phyloP scores from a whole-genome alignment of 805 yeast species.

The Yarrowia alimentaria region DNA sequence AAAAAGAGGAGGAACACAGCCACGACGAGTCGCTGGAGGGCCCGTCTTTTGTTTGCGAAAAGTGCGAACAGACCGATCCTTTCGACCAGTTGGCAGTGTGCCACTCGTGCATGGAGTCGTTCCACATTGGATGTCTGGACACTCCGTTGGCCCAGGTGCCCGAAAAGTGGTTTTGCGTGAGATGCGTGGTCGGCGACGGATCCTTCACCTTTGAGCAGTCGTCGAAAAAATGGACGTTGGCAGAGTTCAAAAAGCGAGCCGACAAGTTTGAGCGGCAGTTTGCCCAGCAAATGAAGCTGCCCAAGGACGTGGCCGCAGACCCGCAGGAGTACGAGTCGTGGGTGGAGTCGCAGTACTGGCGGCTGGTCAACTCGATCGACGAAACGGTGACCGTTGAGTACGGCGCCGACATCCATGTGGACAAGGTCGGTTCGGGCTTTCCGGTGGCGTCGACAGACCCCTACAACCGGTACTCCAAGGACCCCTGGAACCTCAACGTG shows the following conservation, averaged over 20 bases:
- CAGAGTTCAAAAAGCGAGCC: constrained; percentile 60
- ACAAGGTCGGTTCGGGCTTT: constrained; percentile 43
- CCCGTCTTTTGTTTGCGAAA: constrained; percentile 32
- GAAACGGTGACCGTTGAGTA: constrained; percentile 42
- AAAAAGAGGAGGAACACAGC: too few species aligned
- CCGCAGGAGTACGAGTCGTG: constrained; percentile 30
- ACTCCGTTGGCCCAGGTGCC: constrained; percentile 54
- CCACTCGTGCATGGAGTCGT: constrained; percentile 69
- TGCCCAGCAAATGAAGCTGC: constrained; percentile 26
- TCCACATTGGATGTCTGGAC: constrained; percentile 64
- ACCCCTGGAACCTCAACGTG: constrained; percentile 43
- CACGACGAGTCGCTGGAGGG: constrained; percentile 2
- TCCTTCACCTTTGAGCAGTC: constrained; percentile 81
- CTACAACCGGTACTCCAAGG: constrained; percentile 37
- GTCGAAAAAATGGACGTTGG: constrained; percentile 53
- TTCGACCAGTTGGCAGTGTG: constrained; percentile 43
- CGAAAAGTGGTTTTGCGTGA: constrained; percentile 72
- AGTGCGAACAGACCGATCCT: constrained; percentile 32
- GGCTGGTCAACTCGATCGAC: constrained; percentile 37
- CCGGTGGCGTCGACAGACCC: constrained; percentile 39
- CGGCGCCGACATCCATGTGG: constrained; percentile 44
- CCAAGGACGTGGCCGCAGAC: constrained; percentile 30
- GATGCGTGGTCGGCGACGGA: constrained; percentile 82
- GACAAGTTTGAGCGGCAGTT: constrained; percentile 49
- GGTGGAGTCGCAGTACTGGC: constrained; percentile 42